A percentile compares a stretch with the other conserved stretches of the same genome.
Conservation (phyloP, 257 asterid species). For the Fraxinus quadrangulata region DNA sequence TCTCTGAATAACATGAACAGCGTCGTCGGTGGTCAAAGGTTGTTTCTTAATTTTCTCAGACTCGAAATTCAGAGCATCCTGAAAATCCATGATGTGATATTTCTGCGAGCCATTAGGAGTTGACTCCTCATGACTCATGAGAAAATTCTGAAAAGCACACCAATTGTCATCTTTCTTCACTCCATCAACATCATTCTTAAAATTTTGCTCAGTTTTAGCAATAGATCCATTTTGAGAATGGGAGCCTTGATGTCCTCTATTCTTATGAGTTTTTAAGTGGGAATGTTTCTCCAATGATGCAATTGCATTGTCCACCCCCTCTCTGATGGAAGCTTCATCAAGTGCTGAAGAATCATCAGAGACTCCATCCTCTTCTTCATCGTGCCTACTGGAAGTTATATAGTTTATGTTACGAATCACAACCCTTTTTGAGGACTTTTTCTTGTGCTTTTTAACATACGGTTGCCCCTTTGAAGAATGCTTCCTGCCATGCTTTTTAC, state of each 20-base stretch:
- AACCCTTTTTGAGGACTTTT: slow-evolving; percentile 66
- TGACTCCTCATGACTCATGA: slow-evolving; percentile 50
- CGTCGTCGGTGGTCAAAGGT: slow-evolving; percentile 47
- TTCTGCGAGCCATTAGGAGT: slow-evolving; percentile 29
- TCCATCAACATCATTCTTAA: slow-evolving; percentile 29
- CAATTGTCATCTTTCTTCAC: slow-evolving; percentile 47
- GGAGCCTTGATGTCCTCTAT: slow-evolving; percentile 34
- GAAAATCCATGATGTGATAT: slow-evolving; percentile 30
- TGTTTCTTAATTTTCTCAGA: slow-evolving; percentile 43
- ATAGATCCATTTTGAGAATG: slow-evolving; percentile 36
- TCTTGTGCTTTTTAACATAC: slow-evolving; percentile 54
- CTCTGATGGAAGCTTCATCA: slow-evolving; percentile 63
- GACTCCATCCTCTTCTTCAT: slow-evolving; percentile 50
- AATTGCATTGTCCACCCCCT: slow-evolving; percentile 66
- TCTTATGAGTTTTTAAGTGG: slow-evolving; percentile 40
- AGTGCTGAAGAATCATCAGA: slow-evolving; percentile 51
- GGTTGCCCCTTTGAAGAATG: slow-evolving; percentile 45
- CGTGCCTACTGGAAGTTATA: slow-evolving; percentile 65
- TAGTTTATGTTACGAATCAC: slow-evolving; percentile 85
- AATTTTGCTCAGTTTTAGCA: slow-evolving; percentile 32
- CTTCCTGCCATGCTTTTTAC: slow-evolving; percentile 40
- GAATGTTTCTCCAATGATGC: slow-evolving; percentile 49
- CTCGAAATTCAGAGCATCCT: slow-evolving; percentile 45
- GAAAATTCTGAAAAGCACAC: slow-evolving; percentile 75
- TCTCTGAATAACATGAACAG: slow-evolving; percentile 47